Evolutionary conservation across 768 basidiomycete species (phyloP).

Genomic region (Solioccasus polychromus): DNA sequence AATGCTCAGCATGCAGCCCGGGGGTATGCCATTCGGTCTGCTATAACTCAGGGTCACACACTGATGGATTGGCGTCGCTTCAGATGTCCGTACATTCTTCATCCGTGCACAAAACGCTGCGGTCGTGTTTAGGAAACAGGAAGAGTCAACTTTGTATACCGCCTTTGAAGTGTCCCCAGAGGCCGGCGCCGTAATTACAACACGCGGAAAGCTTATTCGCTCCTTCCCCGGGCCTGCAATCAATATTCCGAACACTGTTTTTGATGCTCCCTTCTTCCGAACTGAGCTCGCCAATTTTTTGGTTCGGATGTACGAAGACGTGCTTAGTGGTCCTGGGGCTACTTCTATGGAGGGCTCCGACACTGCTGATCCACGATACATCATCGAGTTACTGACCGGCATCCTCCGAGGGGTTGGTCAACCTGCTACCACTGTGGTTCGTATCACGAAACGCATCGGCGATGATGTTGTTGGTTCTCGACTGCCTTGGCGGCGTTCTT

Average conservation of each 20-base stretch:
- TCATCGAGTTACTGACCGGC: slow-evolving; percentile 42
- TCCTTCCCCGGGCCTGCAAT: too few species aligned
- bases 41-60: not conserved
- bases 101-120: slow-evolving; percentile 49
- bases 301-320: slow-evolving; percentile 26
- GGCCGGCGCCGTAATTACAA: slow-evolving; percentile 33
- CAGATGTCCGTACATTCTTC: slow-evolving; percentile 38
- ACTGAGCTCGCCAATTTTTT: slow-evolving; percentile 39
- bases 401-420: slow-evolving; percentile 19
- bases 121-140: slow-evolving; percentile 37
- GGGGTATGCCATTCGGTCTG: not conserved
- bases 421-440: slow-evolving; percentile 6
- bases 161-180: slow-evolving; percentile 45
- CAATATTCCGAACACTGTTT: too few species aligned
- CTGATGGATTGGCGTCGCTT: not conserved
- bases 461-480: slow-evolving; percentile 42
- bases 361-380: slow-evolving; percentile 41
- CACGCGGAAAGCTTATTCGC: too few species aligned
- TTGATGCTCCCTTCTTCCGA: slow-evolving; percentile 16
- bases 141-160: slow-evolving; percentile 37
- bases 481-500: slow-evolving; percentile 35
- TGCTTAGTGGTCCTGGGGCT: slow-evolving; percentile 31
- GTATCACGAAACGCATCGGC: slow-evolving; percentile 17
- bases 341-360: slow-evolving; percentile 38
- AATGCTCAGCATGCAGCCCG: slow-evolving; percentile 15